Evolutionary conservation across 345 rosid genomes (phyloP).

Genomic region (Salix arbutifolia): DNA sequence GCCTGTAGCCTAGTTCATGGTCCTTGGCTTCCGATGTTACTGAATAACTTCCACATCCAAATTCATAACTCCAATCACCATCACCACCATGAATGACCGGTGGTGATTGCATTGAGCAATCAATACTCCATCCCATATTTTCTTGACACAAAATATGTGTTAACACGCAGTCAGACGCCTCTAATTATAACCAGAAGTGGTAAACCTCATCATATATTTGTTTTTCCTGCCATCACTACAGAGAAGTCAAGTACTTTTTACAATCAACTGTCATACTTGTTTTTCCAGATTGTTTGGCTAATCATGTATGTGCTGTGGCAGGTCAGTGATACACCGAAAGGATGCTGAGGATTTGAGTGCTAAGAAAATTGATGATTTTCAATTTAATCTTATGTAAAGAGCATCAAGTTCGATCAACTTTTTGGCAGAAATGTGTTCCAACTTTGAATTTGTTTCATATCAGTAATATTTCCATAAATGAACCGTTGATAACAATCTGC

Average conservation of each 20-base stretch:
- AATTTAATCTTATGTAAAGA: neutral
- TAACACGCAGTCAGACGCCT: neutral
- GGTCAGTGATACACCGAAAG: neutral
- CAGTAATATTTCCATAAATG: too few species aligned
- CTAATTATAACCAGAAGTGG: too few species aligned
- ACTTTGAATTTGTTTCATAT: too few species aligned
- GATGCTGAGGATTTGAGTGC: neutral
- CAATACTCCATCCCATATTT: slow-evolving; percentile 62
- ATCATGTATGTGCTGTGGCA: neutral
- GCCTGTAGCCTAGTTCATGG: slow-evolving; percentile 44
- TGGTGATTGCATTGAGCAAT: slow-evolving; percentile 50
- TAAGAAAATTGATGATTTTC: neutral
- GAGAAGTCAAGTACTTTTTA: neutral
- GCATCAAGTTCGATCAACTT: neutral
- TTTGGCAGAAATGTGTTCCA: too few species aligned
- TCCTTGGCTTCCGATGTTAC: slow-evolving; percentile 41
- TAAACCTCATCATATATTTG: neutral
- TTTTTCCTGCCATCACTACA: neutral
- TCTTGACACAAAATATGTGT: slow-evolving; percentile 28
- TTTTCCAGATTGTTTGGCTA: neutral
- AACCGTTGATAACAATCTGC: neutral
- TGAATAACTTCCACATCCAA: slow-evolving; percentile 59
- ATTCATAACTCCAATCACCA: slow-evolving; percentile 63
- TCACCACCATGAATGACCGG: slow-evolving; percentile 58
- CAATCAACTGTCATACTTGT: neutral